A percentile compares a stretch with the other conserved stretches of the same genome.
These are phyloP conservation scores for Penicillium sp. DNA, from an alignment of 2,329 filamentous ascomycete genomes.

Conservation along the genomic window DNA sequence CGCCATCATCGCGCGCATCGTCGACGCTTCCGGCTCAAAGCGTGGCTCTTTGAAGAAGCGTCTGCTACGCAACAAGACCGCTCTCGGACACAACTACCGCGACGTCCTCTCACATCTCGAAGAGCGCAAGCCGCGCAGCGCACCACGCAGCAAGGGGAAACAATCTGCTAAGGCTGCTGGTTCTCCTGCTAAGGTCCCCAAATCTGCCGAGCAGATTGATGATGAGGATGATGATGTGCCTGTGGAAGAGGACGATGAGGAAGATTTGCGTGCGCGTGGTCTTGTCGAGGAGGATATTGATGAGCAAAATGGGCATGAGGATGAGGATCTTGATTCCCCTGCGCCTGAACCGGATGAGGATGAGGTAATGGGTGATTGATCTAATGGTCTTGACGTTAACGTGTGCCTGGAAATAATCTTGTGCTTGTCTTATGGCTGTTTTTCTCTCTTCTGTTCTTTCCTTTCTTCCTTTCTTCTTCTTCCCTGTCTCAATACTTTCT, in stretches of 20 bases:
- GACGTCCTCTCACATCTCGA: conserved; percentile 82
- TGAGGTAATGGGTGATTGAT: conserved; percentile 47
- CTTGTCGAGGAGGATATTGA: conserved; percentile 45
- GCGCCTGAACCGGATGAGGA: conserved; percentile 39
- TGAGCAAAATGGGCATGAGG: conserved; percentile 26
- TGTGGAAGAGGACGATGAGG: conserved; percentile 45
- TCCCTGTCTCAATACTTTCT: neutral
- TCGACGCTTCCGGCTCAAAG: conserved; percentile 65
- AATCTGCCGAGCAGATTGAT: conserved; percentile 46
- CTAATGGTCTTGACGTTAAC: conserved; percentile 10
- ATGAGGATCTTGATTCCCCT: conserved; percentile 28
- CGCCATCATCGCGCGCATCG: conserved; percentile 70
- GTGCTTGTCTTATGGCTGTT: neutral
- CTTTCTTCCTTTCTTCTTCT: conserved; percentile 4
- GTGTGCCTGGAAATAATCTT: conserved; percentile 5
- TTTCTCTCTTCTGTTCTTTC: conserved; percentile 9
- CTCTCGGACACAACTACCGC: conserved; percentile 80
- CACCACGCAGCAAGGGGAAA: conserved; percentile 37
- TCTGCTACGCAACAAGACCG: conserved; percentile 75
- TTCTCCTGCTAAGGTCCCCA: conserved; percentile 26
- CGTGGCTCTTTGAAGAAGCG: conserved; percentile 68
- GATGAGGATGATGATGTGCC: conserved; percentile 38
- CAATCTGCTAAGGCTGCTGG: conserved; percentile 22
- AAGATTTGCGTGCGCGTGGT: conserved; percentile 38
- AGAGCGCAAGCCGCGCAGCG: conserved; percentile 53